Evolutionary conservation across 495 filamentous ascomycete genomes (phyloP).

Genomic region (Choiromyces venosus): DNA sequence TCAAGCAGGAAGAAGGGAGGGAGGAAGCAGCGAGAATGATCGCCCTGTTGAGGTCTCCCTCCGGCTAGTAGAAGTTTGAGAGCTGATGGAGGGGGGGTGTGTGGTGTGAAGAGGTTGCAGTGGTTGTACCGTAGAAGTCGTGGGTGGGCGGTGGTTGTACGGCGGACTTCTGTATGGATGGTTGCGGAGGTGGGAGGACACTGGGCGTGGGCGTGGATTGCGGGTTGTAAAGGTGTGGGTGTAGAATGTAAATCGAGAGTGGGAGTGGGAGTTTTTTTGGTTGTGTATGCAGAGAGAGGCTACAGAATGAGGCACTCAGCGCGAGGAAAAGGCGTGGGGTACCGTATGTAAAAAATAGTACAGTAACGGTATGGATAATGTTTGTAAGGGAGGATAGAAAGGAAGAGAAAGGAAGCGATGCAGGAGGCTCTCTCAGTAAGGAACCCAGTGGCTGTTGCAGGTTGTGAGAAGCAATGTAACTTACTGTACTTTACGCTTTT

Average conservation of each 20-base stretch:
- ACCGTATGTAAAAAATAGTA: background rate
- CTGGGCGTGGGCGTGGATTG: constrained; percentile 1
- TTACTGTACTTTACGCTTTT: background rate
- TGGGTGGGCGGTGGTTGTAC: constrained; percentile 10
- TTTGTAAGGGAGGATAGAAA: background rate
- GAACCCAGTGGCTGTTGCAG: background rate
- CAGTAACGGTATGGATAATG: background rate
- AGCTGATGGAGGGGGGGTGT: constrained; percentile 16
- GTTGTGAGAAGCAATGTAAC: background rate
- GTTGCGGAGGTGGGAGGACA: constrained; percentile 1
- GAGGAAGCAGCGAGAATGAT: constrained; percentile 22
- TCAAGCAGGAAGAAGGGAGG: constrained; percentile 23
- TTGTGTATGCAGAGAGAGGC: no score
- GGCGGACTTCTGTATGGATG: constrained; percentile 13
- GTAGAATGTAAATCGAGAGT: background rate
- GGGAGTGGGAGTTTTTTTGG: no score
- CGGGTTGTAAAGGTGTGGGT: background rate
- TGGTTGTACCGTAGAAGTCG: constrained; percentile 10
- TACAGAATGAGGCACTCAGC: constrained; percentile 30
- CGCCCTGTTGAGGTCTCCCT: constrained; percentile 34
- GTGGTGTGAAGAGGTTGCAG: constrained; percentile 17
- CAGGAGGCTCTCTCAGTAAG: background rate
- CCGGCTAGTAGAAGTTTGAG: constrained; percentile 16
- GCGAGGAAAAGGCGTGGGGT: constrained; percentile 15
- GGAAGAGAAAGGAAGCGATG: background rate